These are phyloP conservation scores for Euphorbia schlechtendalii DNA, from an alignment of 441 rosid genomes.

Conservation along the genomic window DNA sequence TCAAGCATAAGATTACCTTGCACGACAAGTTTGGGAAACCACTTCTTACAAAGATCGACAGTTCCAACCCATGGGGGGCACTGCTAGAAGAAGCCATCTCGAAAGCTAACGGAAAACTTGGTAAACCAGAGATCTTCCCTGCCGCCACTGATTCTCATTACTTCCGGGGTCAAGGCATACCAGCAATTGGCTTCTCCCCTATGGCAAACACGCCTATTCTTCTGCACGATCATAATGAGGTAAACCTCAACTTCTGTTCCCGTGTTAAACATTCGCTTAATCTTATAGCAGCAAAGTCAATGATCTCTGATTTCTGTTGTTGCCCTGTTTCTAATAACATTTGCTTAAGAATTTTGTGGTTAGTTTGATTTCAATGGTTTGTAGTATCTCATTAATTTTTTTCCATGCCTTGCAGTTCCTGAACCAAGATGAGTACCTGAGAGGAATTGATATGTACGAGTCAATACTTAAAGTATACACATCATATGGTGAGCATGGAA, in stretches of 20 bases:
- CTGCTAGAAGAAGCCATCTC: slow-evolving; percentile 67
- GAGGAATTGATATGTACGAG: slow-evolving; percentile 69
- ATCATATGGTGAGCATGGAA: slow-evolving; percentile 32
- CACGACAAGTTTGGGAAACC: slow-evolving; percentile 42
- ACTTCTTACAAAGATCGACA: slow-evolving; percentile 47
- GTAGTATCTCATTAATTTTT: not conserved
- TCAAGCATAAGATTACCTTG: slow-evolving; percentile 53
- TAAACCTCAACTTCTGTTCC: too few relatives aligned
- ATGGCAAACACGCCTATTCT: slow-evolving; percentile 85
- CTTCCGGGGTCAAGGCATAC: slow-evolving; percentile 57
- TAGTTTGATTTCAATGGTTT: not conserved
- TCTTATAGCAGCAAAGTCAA: too few relatives aligned
- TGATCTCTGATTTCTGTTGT: not conserved
- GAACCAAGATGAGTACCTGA: slow-evolving; percentile 67
- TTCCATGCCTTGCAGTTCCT: slow-evolving; percentile 52
- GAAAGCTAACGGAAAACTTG: slow-evolving; percentile 59
- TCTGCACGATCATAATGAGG: slow-evolving; percentile 97
- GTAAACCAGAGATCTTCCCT: slow-evolving; percentile 80
- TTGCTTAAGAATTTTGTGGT: not conserved
- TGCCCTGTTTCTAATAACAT: not conserved
- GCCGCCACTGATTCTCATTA: slow-evolving; percentile 83
- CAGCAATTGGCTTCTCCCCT: slow-evolving; percentile 90
- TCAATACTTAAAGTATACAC: slow-evolving; percentile 67
- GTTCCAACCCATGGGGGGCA: slow-evolving; percentile 82
- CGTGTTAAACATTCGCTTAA: not conserved